Conservation (phyloP, 768 basidiomycete species). For the Myochromella boudieri region DNA sequence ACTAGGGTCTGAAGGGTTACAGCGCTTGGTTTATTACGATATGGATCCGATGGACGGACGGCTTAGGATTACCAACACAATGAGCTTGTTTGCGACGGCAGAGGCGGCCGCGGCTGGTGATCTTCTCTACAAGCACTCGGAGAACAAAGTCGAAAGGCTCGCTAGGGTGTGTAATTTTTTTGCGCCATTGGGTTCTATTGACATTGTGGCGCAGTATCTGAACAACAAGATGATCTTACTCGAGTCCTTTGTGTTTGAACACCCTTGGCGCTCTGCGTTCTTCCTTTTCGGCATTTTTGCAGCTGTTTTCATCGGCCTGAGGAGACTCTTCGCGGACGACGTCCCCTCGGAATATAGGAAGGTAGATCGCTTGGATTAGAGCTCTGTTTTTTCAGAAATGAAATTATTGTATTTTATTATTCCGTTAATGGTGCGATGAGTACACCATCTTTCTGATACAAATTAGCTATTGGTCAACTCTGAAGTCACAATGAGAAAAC, state of each 20-base stretch:
- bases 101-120: conserved; percentile 60
- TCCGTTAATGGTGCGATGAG: no score
- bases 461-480: no score
- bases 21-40: conserved; percentile 81
- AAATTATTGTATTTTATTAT: no score
- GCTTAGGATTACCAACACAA: conserved; percentile 53
- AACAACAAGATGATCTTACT: conserved; percentile 38
- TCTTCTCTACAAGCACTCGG: conserved; percentile 59
- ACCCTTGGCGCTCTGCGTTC: conserved; percentile 33
- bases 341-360: conserved; percentile 24
- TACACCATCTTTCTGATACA: no score
- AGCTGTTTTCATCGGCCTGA: conserved; percentile 28
- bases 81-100: conserved; percentile 64
- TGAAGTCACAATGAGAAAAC: no score
- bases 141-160: conserved; percentile 65
- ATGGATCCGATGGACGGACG: conserved; percentile 51
- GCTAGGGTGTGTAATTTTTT: conserved; percentile 49
- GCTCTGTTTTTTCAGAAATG: background rate
- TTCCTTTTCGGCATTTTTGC: conserved; percentile 27
- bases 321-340: conserved; percentile 22
- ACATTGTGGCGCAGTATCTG: conserved; percentile 30
- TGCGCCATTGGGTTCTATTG: background rate
- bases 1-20: conserved; percentile 2
- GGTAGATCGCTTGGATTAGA: conserved; percentile 30
- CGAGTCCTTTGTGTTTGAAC: conserved; percentile 34